Conservation (phyloP, 139 green algal species). For the Chlamydomonas sphaeroides region DNA sequence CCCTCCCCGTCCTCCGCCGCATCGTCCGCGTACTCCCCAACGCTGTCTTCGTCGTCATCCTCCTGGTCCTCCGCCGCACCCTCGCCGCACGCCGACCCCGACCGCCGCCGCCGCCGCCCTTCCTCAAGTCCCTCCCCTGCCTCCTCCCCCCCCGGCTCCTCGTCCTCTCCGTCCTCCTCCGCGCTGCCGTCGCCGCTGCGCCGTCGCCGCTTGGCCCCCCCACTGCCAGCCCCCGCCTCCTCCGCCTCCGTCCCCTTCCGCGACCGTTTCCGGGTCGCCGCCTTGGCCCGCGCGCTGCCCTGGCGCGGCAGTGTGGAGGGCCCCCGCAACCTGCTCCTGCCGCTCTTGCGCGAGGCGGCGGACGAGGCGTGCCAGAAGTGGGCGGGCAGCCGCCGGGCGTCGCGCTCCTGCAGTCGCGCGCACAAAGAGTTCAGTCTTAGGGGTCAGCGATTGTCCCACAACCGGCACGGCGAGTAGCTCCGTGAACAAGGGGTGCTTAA, state of each 20-base stretch:
- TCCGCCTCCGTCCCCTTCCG: background rate
- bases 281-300: no score
- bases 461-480: no score
- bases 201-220: no score
- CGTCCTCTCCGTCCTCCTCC: constrained; percentile 39
- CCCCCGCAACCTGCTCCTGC: constrained; percentile 20
- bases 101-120: background rate
- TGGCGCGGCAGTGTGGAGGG: constrained; percentile 43
- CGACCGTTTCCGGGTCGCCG: no score
- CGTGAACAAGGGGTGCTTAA: no score
- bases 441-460: no score
- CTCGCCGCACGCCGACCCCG: background rate
- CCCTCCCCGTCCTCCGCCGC: no score
- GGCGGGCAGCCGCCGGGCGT: constrained; percentile 46
- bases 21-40: no score
- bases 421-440: no score
- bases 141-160: constrained; percentile 54
- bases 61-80: no score
- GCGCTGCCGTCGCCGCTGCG: background rate
- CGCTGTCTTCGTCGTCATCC: no score
- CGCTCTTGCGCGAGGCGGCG: constrained; percentile 16
- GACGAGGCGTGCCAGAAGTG: constrained; percentile 53
- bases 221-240: no score
- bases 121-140: background rate
- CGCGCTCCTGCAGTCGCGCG: constrained; percentile 54